A percentile compares a stretch with the other conserved stretches of the same genome.
phyloP scores from a whole-genome alignment of 2,329 filamentous ascomycete genomes.

The Venturia effusa region DNA sequence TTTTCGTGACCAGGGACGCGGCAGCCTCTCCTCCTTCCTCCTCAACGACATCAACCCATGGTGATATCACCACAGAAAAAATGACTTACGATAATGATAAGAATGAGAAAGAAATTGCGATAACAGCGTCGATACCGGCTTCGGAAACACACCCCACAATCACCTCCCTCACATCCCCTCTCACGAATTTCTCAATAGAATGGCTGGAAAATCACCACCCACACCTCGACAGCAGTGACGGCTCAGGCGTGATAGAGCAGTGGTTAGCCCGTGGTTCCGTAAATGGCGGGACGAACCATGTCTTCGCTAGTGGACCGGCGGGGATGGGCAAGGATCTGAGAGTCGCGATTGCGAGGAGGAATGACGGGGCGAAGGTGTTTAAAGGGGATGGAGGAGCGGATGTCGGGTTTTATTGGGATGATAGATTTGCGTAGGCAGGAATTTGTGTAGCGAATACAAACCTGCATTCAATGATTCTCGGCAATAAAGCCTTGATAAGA shows the following conservation, averaged over 20 bases:
- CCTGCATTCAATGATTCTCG: too few relatives aligned
- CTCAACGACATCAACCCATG: constrained; percentile 10
- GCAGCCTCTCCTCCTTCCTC: not conserved
- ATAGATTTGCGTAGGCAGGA: constrained; percentile 13
- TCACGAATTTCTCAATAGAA: constrained; percentile 15
- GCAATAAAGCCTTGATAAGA: too few relatives aligned
- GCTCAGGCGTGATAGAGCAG: constrained; percentile 7
- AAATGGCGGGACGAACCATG: constrained; percentile 17
- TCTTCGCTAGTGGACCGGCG: constrained; percentile 23
- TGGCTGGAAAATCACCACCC: constrained; percentile 19
- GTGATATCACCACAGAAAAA: not conserved
- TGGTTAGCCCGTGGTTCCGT: constrained; percentile 19
- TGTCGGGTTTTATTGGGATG: constrained; percentile 23
- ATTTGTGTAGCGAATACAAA: too few relatives aligned
- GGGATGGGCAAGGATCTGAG: constrained; percentile 24
- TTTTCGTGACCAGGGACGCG: constrained; percentile 19
- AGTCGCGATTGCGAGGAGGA: constrained; percentile 21
- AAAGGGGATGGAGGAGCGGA: constrained; percentile 22
- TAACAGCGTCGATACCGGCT: not conserved
- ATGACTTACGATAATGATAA: not conserved
- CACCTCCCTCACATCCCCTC: not conserved
- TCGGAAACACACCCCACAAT: not conserved
- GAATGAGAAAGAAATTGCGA: not conserved
- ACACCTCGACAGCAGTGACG: constrained; percentile 16
- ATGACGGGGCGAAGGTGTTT: constrained; percentile 23